Percentiles rank a stretch among this genome's conserved stretches.
Evolutionary conservation across 2,329 filamentous ascomycete genomes (phyloP).

Genomic region (Coniochaeta hoffmannii): DNA sequence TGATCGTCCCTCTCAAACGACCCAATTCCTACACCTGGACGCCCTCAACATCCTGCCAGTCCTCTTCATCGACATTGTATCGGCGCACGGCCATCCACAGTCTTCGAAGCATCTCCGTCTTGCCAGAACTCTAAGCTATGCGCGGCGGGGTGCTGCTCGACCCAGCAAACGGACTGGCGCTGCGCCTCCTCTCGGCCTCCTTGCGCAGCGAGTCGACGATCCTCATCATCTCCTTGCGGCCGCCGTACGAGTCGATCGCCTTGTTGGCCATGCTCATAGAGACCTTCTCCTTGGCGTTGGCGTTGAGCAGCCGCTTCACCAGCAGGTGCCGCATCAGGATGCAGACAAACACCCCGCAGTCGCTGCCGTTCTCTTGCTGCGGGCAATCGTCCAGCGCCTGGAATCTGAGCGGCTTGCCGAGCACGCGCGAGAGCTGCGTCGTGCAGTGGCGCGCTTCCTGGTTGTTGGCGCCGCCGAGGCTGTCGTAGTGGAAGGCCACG

Average conservation of each 20-base stretch:
- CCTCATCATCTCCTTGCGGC: conserved; percentile 82
- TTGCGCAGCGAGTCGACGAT: conserved; percentile 83
- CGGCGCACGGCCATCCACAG: neutral
- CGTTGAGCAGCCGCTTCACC: conserved; percentile 71
- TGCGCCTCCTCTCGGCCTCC: conserved; percentile 71
- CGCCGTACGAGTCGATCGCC: conserved; percentile 70
- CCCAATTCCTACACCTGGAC: neutral
- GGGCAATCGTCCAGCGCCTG: conserved; percentile 79
- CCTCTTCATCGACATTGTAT: neutral
- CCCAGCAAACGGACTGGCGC: conserved; percentile 24
- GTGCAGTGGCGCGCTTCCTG: conserved; percentile 64
- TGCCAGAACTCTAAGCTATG: conserved; percentile 28
- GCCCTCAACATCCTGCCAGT: neutral
- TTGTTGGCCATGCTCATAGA: conserved; percentile 90
- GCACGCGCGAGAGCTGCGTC: conserved; percentile 59
- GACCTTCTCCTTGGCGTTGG: conserved; percentile 76
- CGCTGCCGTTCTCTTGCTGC: conserved; percentile 84
- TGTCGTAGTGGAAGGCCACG: conserved; percentile 95
- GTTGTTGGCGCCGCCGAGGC: conserved; percentile 67
- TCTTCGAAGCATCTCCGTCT: neutral
- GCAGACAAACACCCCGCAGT: conserved; percentile 95
- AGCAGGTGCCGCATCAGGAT: conserved; percentile 92
- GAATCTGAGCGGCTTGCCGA: conserved; percentile 63
- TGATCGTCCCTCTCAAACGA: neutral
- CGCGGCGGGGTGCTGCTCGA: conserved; percentile 30